These are phyloP conservation scores for Talaromyces thailandensis DNA, from an alignment of 495 filamentous ascomycete species.

Conservation along the genomic window DNA sequence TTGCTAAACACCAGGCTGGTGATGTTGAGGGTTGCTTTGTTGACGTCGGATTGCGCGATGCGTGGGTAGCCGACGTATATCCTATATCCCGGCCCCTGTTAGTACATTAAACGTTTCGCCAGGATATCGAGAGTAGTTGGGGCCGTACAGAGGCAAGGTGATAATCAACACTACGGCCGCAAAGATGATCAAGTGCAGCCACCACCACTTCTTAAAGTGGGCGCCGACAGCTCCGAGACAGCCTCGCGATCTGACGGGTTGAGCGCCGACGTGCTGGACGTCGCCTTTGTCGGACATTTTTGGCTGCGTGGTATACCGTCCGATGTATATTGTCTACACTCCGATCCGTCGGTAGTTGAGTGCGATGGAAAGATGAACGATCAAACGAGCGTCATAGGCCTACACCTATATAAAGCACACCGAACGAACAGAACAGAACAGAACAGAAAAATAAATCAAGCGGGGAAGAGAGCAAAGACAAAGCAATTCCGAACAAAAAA, in stretches of 20 bases:
- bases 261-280: background rate
- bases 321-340: background rate
- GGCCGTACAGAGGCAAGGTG: constrained; percentile 57
- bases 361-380: background rate
- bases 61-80: constrained; percentile 64
- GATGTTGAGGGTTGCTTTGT: constrained; percentile 53
- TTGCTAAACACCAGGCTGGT: constrained; percentile 48
- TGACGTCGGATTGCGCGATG: constrained; percentile 61
- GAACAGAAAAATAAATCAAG: background rate
- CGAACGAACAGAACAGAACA: background rate
- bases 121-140: too few species aligned
- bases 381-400: background rate
- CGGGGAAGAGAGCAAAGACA: background rate
- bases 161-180: constrained; percentile 50
- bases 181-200: constrained; percentile 56
- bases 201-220: constrained; percentile 59
- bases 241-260: constrained; percentile 14
- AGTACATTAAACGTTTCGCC: background rate
- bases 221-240: constrained; percentile 27
- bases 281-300: constrained; percentile 1
- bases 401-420: background rate
- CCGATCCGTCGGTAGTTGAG: background rate
- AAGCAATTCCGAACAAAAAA: background rate
- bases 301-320: background rate
- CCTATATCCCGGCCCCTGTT: constrained; percentile 34